A percentile compares a stretch with the other conserved stretches of the same genome.
These are phyloP conservation scores for Pilasporangium apinafurcum DNA, from an alignment of 352 stramenopile genomes.

Conservation along the genomic window DNA sequence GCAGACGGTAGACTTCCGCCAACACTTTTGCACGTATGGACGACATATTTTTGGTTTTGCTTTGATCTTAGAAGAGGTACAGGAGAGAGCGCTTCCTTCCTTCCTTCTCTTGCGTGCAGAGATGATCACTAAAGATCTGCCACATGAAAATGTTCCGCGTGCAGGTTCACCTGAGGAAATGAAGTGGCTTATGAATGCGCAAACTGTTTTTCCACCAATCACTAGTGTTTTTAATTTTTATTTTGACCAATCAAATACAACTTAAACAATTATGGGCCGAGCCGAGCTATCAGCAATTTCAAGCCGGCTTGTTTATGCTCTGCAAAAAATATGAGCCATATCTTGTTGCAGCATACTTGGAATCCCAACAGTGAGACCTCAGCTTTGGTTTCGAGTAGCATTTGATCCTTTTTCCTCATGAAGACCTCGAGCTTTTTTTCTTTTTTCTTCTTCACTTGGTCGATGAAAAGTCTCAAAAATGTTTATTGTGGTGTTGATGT, in stretches of 20 bases:
- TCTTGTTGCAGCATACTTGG: no score
- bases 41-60: conserved; percentile 14
- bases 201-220: conserved; percentile 24
- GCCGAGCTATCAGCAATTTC: no score
- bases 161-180: neutral
- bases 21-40: conserved; percentile 54
- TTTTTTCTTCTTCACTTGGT: no score
- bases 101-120: conserved; percentile 5
- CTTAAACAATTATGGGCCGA: no score
- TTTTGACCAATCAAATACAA: conserved; percentile 15
- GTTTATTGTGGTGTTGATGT: no score
- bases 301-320: no score
- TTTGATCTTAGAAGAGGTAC: conserved; percentile 2
- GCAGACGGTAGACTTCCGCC: conserved; percentile 75
- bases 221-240: neutral
- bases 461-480: no score
- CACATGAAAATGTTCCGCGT: neutral
- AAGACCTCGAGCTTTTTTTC: no score
- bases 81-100: neutral
- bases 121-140: neutral
- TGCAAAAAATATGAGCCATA: no score
- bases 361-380: no score
- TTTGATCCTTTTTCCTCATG: no score
- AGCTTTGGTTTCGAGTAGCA: no score
- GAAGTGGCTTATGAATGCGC: conserved; percentile 21